phyloP scores from a whole-genome alignment of 495 filamentous ascomycete genomes.

The Zalerion maritima region DNA sequence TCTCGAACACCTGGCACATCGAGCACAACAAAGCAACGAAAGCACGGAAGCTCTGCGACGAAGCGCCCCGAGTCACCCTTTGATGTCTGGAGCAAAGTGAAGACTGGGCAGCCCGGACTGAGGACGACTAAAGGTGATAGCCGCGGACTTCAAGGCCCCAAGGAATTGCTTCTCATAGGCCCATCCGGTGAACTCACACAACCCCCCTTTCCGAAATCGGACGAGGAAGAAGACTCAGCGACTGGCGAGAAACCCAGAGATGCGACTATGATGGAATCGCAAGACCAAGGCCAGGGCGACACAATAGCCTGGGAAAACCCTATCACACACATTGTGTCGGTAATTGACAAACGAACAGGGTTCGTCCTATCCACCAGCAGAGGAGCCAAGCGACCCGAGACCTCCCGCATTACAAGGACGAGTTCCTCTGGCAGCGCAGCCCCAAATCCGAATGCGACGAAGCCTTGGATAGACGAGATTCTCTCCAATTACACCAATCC shows the following conservation, averaged over 20 bases:
- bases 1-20: no score
- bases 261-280: slow-evolving; percentile 1
- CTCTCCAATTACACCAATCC: no score
- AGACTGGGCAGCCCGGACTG: slow-evolving; percentile 31
- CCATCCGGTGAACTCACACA: slow-evolving; percentile 18
- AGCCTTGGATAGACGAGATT: no score
- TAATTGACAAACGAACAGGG: slow-evolving; percentile 49
- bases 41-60: not conserved
- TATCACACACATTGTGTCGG: slow-evolving; percentile 38
- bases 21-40: no score
- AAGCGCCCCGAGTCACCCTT: slow-evolving; percentile 30
- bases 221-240: not conserved
- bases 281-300: slow-evolving; percentile 10
- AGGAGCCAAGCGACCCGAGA: not conserved
- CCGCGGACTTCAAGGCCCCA: no score
- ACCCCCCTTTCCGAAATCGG: slow-evolving; percentile 14
- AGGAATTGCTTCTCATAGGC: slow-evolving; percentile 16
- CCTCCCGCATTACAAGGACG: no score
- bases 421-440: no score
- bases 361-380: slow-evolving; percentile 23
- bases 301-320: slow-evolving; percentile 56
- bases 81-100: slow-evolving; percentile 51
- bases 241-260: no score
- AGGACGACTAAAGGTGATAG: not conserved
- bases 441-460: no score